Percentiles rank a stretch among this genome's conserved stretches.
Conservation (phyloP, 352 stramenopile species). For the Globisporangium mamillatum region DNA sequence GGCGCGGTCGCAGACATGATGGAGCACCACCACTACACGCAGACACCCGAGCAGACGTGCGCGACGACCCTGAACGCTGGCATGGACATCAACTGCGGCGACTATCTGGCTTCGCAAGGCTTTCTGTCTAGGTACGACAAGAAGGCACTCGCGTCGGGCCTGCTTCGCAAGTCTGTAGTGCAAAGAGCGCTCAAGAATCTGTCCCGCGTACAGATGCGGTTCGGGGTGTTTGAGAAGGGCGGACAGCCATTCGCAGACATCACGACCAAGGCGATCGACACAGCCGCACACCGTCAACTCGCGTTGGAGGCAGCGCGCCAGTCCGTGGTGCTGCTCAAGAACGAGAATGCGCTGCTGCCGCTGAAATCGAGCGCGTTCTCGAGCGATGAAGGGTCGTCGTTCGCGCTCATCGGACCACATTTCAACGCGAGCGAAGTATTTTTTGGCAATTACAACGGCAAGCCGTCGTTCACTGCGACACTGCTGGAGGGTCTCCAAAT, state of each 20-base stretch:
- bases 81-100: slow-evolving; percentile 86
- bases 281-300: slow-evolving; percentile 43
- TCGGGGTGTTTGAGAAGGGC: slow-evolving; percentile 89
- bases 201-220: slow-evolving; percentile 82
- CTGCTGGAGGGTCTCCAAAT: slow-evolving; percentile 43
- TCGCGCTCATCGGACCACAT: slow-evolving; percentile 81
- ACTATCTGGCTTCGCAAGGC: slow-evolving; percentile 57
- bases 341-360: slow-evolving; percentile 64
- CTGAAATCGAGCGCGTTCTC: slow-evolving; percentile 27
- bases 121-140: slow-evolving; percentile 58
- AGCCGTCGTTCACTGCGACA: slow-evolving; percentile 58
- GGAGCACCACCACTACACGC: slow-evolving; percentile 75
- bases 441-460: slow-evolving; percentile 78
- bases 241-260: slow-evolving; percentile 59
- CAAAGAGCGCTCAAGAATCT: slow-evolving; percentile 70
- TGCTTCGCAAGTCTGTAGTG: slow-evolving; percentile 56
- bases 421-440: slow-evolving; percentile 52
- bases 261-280: slow-evolving; percentile 48
- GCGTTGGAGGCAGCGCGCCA: slow-evolving; percentile 67
- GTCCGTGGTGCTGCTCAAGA: slow-evolving; percentile 90
- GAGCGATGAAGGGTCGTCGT: slow-evolving; percentile 7
- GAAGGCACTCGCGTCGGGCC: slow-evolving; percentile 58
- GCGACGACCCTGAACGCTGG: slow-evolving; percentile 59
- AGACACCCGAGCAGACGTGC: slow-evolving; percentile 53
- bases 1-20: slow-evolving; percentile 82